These are phyloP conservation scores for Pluteus cervinus DNA, from an alignment of 768 basidiomycete genomes.

Conservation along the genomic window DNA sequence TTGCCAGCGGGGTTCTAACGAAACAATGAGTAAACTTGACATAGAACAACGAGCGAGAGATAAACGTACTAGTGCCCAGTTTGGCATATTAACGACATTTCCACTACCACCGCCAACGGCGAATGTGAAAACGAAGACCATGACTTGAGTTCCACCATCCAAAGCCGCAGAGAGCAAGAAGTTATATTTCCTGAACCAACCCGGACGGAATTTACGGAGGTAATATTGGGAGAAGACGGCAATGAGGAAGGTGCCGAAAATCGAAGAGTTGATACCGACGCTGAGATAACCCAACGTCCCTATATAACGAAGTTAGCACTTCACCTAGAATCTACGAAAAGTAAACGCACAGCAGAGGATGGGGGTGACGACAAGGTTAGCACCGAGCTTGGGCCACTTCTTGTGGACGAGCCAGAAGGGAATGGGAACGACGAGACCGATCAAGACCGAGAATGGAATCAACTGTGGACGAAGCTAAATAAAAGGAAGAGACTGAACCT, in stretches of 20 bases:
- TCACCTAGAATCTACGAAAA: not conserved
- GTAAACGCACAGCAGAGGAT: constrained; percentile 32
- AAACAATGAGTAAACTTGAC: constrained; percentile 5
- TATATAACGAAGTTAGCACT: constrained; percentile 8
- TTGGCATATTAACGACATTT: constrained; percentile 26
- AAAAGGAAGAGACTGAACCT: constrained; percentile 8
- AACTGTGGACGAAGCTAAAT: constrained; percentile 21
- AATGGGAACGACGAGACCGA: constrained; percentile 47
- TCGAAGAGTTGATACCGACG: constrained; percentile 52
- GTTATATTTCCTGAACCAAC: constrained; percentile 48
- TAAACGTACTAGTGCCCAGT: constrained; percentile 30
- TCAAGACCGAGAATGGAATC: constrained; percentile 39
- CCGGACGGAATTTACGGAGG: constrained; percentile 32
- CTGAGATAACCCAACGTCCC: constrained; percentile 41
- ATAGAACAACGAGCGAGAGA: constrained; percentile 11
- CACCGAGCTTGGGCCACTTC: constrained; percentile 39
- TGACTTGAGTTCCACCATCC: constrained; percentile 46
- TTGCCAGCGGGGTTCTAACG: constrained; percentile 17
- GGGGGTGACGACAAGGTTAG: constrained; percentile 45
- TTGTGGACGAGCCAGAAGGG: constrained; percentile 50
- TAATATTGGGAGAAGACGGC: constrained; percentile 44
- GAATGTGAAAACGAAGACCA: constrained; percentile 40
- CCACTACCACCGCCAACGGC: constrained; percentile 40
- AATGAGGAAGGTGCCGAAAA: constrained; percentile 38
- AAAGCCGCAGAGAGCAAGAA: constrained; percentile 46